Percentiles rank a stretch among this genome's conserved stretches.
Evolutionary conservation across 176 grass and related monocot genomes (phyloP).

Genomic region (Aegilops sharonensis): DNA sequence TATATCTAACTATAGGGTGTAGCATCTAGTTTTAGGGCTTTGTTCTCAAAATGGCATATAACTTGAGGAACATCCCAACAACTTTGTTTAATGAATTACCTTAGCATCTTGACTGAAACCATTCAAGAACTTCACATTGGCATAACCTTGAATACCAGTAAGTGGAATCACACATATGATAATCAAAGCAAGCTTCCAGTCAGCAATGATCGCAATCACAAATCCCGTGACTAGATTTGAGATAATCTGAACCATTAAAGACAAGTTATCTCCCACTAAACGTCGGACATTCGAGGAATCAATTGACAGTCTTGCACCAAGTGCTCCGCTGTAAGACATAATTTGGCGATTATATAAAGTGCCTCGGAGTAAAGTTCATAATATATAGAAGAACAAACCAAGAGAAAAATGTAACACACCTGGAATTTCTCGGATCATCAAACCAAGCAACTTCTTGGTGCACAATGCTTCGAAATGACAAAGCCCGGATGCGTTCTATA

Average conservation of each 20-base stretch:
- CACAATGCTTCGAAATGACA: slow-evolving; percentile 61
- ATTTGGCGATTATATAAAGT: not conserved
- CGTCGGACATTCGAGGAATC: not conserved
- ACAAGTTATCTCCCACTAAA: slow-evolving; percentile 3
- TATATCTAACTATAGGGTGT: not conserved
- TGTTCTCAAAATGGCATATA: not conserved
- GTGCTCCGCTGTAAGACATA: not conserved
- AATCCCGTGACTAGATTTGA: not conserved
- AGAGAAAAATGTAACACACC: slow-evolving; percentile 28
- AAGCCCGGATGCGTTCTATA: slow-evolving; percentile 59
- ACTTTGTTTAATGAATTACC: not conserved
- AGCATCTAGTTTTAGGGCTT: not conserved
- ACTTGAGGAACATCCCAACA: not conserved
- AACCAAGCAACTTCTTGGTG: slow-evolving; percentile 90
- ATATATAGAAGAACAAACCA: not conserved
- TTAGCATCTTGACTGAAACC: slow-evolving; percentile 36
- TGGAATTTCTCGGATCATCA: slow-evolving; percentile 71
- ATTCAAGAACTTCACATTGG: slow-evolving; percentile 26
- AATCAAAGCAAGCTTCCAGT: not conserved
- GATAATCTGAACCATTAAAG: not conserved
- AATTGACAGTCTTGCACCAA: not conserved
- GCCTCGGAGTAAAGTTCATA: not conserved
- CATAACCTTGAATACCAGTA: slow-evolving; percentile 3
- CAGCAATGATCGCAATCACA: not conserved
- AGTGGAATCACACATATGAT: not conserved